These are phyloP conservation scores for Boletus sp. DNA, from an alignment of 768 basidiomycete species.

Conservation along the genomic window DNA sequence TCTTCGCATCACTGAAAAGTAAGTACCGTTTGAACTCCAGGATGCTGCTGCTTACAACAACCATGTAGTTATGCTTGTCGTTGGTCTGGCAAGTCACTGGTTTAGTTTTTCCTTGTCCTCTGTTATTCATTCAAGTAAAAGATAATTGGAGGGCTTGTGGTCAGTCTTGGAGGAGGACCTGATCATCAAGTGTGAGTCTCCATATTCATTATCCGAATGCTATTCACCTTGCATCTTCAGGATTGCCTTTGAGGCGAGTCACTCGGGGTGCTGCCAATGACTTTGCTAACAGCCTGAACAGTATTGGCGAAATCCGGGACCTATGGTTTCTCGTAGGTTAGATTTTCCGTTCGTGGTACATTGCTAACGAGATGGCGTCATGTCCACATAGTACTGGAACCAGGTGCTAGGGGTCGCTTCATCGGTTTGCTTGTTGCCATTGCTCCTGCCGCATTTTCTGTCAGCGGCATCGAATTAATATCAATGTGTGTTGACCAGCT, in stretches of 20 bases:
- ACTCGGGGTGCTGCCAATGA: too few relatives aligned
- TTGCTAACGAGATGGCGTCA: not conserved
- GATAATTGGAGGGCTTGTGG: conserved; percentile 45
- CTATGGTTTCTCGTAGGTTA: conserved; percentile 22
- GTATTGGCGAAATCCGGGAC: conserved; percentile 27
- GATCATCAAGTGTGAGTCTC: conserved; percentile 39
- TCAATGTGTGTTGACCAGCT: conserved; percentile 48
- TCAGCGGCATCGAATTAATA: conserved; percentile 75
- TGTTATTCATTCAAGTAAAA: conserved; percentile 2
- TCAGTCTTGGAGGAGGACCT: conserved; percentile 62
- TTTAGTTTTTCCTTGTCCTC: not conserved
- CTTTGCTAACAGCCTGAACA: not conserved
- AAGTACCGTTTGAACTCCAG: not conserved
- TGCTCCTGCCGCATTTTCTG: conserved; percentile 56
- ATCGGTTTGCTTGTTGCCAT: conserved; percentile 22
- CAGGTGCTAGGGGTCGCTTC: conserved; percentile 22
- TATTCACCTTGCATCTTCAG: conserved; percentile 7
- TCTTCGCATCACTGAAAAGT: conserved; percentile 25
- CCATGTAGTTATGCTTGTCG: conserved; percentile 36
- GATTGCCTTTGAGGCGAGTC: conserved; percentile 18
- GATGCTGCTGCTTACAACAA: not conserved
- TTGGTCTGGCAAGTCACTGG: conserved; percentile 27
- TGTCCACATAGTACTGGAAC: conserved; percentile 14
- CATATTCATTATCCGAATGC: conserved; percentile 29
- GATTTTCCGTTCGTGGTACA: not conserved